These are phyloP conservation scores for Coniosporium uncinatum DNA, from an alignment of 2,329 filamentous ascomycete species.

Conservation along the genomic window DNA sequence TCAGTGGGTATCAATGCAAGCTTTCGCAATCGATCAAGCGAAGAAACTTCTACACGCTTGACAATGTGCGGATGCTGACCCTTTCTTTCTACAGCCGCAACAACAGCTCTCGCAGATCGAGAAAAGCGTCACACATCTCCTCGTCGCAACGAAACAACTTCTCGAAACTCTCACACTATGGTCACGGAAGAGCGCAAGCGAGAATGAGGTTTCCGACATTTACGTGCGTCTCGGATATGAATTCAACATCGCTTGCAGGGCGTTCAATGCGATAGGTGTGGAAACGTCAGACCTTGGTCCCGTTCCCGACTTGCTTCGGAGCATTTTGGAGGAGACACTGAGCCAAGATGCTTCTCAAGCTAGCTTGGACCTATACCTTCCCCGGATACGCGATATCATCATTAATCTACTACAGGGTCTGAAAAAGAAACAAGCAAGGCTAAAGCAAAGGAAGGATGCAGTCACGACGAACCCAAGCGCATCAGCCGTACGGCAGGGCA, in stretches of 20 bases:
- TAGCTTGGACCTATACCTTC: conserved; percentile 90
- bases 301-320: conserved; percentile 84
- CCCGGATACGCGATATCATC: conserved; percentile 95
- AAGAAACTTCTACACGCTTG: no score
- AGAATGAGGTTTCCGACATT: conserved; percentile 95
- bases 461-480: conserved; percentile 28
- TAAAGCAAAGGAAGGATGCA: conserved; percentile 52
- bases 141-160: conserved; percentile 96
- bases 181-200: conserved; percentile 88
- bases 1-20: conserved; percentile 3
- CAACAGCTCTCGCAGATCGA: conserved; percentile 93
- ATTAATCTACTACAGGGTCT: conserved; percentile 94
- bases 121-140: conserved; percentile 95
- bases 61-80: conserved; percentile 3
- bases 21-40: neutral
- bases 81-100: conserved; percentile 45
- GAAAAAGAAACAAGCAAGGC: conserved; percentile 93
- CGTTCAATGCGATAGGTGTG: conserved; percentile 95
- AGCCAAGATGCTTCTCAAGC: conserved; percentile 95
- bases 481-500: conserved; percentile 28
- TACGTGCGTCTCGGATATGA: conserved; percentile 97
- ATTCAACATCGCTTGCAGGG: conserved; percentile 97
- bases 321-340: conserved; percentile 90
- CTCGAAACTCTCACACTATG: conserved; percentile 97
- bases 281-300: conserved; percentile 93